Conservation (phyloP, 352 stramenopile species). For the Pythium volutum region DNA sequence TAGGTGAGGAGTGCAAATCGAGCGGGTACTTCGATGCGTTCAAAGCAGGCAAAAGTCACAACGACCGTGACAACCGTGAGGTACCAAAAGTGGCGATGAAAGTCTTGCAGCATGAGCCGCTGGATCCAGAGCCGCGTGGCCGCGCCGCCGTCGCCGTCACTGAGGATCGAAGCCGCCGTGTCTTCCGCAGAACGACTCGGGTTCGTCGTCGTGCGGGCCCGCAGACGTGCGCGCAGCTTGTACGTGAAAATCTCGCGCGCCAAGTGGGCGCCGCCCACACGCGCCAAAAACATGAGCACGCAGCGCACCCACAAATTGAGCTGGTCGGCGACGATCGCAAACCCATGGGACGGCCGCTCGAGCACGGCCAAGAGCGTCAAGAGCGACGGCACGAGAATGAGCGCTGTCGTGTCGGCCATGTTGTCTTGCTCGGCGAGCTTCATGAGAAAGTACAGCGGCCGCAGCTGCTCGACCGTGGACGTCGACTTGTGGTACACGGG, state of each 20-base stretch:
- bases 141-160: slow-evolving; percentile 49
- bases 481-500: slow-evolving; percentile 4
- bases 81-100: slow-evolving; percentile 86
- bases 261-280: slow-evolving; percentile 67
- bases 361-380: slow-evolving; percentile 74
- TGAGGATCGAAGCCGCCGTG: slow-evolving; percentile 10
- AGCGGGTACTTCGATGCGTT: slow-evolving; percentile 61
- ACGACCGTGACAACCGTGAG: slow-evolving; percentile 80
- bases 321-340: slow-evolving; percentile 63
- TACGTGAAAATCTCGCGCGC: slow-evolving; percentile 84
- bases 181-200: slow-evolving; percentile 10
- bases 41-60: slow-evolving; percentile 84
- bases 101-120: slow-evolving; percentile 83
- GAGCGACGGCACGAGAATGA: slow-evolving; percentile 81
- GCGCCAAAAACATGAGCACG: slow-evolving; percentile 79
- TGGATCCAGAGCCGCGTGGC: slow-evolving; percentile 79
- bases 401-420: slow-evolving; percentile 83
- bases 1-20: slow-evolving; percentile 69
- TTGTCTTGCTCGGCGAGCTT: slow-evolving; percentile 87
- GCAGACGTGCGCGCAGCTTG: slow-evolving; percentile 63
- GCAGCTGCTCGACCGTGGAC: slow-evolving; percentile 37
- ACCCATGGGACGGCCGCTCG: slow-evolving; percentile 61
- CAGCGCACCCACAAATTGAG: slow-evolving; percentile 83
- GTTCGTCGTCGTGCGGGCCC: slow-evolving; percentile 21
- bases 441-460: slow-evolving; percentile 84